phyloP scores from a whole-genome alignment of 1,139 yeast genomes.

The Wickerhamomyces sp. region DNA sequence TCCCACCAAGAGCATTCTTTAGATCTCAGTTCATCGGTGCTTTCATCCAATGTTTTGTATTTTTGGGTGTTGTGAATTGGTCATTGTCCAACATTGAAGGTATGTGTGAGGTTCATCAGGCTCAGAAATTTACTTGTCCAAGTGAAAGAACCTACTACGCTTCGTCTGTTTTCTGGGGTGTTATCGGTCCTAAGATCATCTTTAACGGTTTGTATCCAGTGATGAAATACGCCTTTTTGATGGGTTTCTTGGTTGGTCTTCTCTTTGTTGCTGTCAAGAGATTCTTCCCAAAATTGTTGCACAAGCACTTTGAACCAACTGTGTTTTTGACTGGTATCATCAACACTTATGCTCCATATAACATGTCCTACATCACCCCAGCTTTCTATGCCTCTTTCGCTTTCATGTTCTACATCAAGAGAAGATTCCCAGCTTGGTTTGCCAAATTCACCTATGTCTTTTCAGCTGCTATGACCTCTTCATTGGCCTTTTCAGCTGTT shows the following conservation, averaged over 20 bases:
- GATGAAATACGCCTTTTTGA: constrained; percentile 45
- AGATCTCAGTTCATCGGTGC: constrained; percentile 50
- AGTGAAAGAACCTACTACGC: constrained; percentile 41
- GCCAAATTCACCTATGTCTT: constrained; percentile 60
- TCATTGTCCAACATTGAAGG: constrained; percentile 40
- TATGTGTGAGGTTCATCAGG: constrained; percentile 40
- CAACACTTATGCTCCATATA: constrained; percentile 40
- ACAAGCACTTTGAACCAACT: constrained; percentile 40
- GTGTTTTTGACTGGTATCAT: constrained; percentile 42
- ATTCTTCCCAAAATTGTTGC: constrained; percentile 31
- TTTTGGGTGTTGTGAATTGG: constrained; percentile 51
- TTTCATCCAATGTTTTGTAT: constrained; percentile 39
- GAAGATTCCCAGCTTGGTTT: constrained; percentile 52
- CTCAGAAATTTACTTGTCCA: constrained; percentile 41
- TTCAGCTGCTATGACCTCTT: constrained; percentile 53
- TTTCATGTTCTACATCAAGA: constrained; percentile 50
- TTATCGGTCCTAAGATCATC: constrained; percentile 60
- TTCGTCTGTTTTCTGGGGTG: constrained; percentile 59
- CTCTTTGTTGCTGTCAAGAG: constrained; percentile 38
- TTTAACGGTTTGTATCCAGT: constrained; percentile 46
- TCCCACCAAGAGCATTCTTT: constrained; percentile 60
- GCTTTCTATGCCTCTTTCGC: constrained; percentile 43
- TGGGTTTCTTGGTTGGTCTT: constrained; percentile 44
- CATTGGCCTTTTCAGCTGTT: constrained; percentile 52
- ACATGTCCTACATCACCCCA: constrained; percentile 48